Conservation (phyloP, 2,329 filamentous ascomycete genomes). For the Ambrosiella beaveri region DNA sequence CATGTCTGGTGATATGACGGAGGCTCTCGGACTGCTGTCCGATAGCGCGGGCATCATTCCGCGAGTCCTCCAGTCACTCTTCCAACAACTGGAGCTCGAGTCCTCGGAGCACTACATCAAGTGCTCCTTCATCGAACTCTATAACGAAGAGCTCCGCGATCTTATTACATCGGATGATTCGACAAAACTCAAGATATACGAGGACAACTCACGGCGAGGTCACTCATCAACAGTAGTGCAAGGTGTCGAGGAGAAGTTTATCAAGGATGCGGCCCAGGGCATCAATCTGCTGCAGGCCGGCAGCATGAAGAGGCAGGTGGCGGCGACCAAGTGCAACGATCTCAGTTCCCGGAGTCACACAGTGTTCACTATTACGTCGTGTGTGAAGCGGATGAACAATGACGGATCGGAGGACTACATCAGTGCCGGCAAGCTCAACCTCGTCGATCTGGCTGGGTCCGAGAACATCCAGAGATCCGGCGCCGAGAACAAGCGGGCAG, state of each 20-base stretch:
- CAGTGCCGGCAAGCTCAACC: slow-evolving; percentile 80
- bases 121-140: slow-evolving; percentile 95
- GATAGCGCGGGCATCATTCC: slow-evolving; percentile 93
- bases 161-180: slow-evolving; percentile 67
- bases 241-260: slow-evolving; percentile 93
- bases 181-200: slow-evolving; percentile 84
- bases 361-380: slow-evolving; percentile 88
- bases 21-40: slow-evolving; percentile 67
- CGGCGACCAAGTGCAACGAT: slow-evolving; percentile 98
- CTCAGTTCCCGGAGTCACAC: slow-evolving; percentile 94
- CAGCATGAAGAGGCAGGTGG: slow-evolving; percentile 90
- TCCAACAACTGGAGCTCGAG: slow-evolving; percentile 64
- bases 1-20: slow-evolving; percentile 95
- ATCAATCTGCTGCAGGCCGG: slow-evolving; percentile 79
- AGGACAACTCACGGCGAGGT: slow-evolving; percentile 76
- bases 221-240: slow-evolving; percentile 76
- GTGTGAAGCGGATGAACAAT: slow-evolving; percentile 65
- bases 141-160: slow-evolving; percentile 93
- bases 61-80: slow-evolving; percentile 71
- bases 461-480: slow-evolving; percentile 96
- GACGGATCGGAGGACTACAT: slow-evolving; percentile 80
- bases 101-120: slow-evolving; percentile 78
- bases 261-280: slow-evolving; percentile 67
- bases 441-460: slow-evolving; percentile 91
- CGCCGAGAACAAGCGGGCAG: slow-evolving; percentile 91